These are phyloP conservation scores for Trichophyton schoenleinii DNA, from an alignment of 2,329 filamentous ascomycete genomes.

Conservation along the genomic window DNA sequence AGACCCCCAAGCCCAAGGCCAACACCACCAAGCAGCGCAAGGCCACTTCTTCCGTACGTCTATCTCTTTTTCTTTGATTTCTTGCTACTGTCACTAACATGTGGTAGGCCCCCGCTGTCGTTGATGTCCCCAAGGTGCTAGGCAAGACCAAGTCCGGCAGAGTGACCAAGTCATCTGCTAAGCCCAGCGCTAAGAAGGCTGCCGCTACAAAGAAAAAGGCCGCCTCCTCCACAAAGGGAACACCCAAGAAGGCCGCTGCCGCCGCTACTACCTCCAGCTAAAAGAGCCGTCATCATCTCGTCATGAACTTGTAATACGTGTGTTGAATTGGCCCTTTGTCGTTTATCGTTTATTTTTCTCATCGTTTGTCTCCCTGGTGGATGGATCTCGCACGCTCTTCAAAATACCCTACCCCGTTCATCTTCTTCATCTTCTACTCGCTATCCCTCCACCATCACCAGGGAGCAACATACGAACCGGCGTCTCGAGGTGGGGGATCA, in stretches of 20 bases:
- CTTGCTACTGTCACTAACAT: background rate
- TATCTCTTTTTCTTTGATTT: background rate
- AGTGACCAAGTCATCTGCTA: conserved; percentile 55
- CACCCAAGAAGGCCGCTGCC: background rate
- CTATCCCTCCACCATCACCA: background rate
- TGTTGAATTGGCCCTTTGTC: background rate
- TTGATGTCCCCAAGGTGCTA: conserved; percentile 57
- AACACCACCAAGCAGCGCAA: conserved; percentile 44
- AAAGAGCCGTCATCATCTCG: background rate
- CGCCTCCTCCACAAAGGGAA: conserved; percentile 7
- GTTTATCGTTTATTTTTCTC: conserved; percentile 7
- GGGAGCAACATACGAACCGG: conserved; percentile 7
- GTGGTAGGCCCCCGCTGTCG: conserved; percentile 49
- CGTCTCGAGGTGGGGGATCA: conserved; percentile 7
- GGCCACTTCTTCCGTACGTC: conserved; percentile 33
- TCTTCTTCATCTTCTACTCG: background rate
- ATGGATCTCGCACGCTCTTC: background rate
- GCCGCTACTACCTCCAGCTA: background rate
- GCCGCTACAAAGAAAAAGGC: conserved; percentile 28
- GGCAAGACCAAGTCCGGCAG: conserved; percentile 79
- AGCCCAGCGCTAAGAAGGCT: conserved; percentile 37
- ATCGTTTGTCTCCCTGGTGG: conserved; percentile 7
- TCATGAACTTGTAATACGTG: background rate
- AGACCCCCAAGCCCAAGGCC: conserved; percentile 44
- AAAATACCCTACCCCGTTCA: background rate